Conservation (phyloP, 2,329 filamentous ascomycete species). For the Diaporthe sp. region DNA sequence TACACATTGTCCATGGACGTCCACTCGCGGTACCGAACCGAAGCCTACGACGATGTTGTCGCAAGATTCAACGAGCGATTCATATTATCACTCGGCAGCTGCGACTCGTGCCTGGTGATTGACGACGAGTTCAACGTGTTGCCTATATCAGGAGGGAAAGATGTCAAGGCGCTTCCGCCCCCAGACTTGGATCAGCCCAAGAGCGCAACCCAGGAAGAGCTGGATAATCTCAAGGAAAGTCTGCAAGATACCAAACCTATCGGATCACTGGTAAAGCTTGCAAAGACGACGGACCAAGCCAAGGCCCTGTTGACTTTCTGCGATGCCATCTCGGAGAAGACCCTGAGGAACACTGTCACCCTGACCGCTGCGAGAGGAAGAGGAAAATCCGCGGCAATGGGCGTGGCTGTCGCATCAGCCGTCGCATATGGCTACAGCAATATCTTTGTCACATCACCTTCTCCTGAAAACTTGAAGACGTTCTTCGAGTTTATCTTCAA, state of each 20-base stretch:
- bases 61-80: slow-evolving; percentile 98
- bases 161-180: slow-evolving; percentile 85
- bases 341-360: slow-evolving; percentile 91
- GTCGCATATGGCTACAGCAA: slow-evolving; percentile 98
- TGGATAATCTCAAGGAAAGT: slow-evolving; percentile 89
- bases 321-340: slow-evolving; percentile 97
- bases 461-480: slow-evolving; percentile 98
- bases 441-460: slow-evolving; percentile 98
- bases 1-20: slow-evolving; percentile 99
- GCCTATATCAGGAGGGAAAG: slow-evolving; percentile 95
- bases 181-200: slow-evolving; percentile 81
- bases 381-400: slow-evolving; percentile 96
- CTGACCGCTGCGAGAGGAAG: slow-evolving; percentile 94
- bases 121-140: slow-evolving; percentile 98
- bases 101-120: slow-evolving; percentile 93
- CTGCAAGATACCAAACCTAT: slow-evolving; percentile 89
- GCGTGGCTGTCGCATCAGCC: slow-evolving; percentile 93
- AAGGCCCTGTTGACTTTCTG: slow-evolving; percentile 98
- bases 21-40: slow-evolving; percentile 94
- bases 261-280: slow-evolving; percentile 85
- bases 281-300: slow-evolving; percentile 93
- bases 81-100: slow-evolving; percentile 94
- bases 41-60: slow-evolving; percentile 94
- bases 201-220: slow-evolving; percentile 79
- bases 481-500: slow-evolving; percentile 99